Percentiles rank a stretch among this genome's conserved stretches.
Evolutionary conservation across 306 rosid species (phyloP).

Genomic region (Begonia fuchsioides): DNA sequence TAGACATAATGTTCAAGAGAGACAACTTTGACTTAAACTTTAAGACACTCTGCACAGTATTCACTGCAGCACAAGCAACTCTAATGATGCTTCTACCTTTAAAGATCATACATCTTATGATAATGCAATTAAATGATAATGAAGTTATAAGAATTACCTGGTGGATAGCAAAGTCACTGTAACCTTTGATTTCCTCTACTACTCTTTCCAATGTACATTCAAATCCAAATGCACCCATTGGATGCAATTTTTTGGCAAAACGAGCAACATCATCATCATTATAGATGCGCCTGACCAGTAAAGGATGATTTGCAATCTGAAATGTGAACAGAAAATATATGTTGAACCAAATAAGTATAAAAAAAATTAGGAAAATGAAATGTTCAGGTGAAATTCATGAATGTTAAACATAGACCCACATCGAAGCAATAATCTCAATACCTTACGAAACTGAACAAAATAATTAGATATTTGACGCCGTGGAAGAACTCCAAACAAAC

Average conservation of each 20-base stretch:
- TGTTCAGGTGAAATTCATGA: too few species aligned
- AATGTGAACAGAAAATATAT: constrained; percentile 5
- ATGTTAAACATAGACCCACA: too few species aligned
- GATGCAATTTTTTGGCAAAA: constrained; percentile 71
- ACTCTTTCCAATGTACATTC: constrained; percentile 89
- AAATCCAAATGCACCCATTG: constrained; percentile 83
- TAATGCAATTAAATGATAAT: background rate
- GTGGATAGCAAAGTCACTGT: constrained; percentile 80
- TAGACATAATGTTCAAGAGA: too few species aligned
- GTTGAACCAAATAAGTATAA: too few species aligned
- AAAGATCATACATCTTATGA: too few species aligned
- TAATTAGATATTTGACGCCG: constrained; percentile 80
- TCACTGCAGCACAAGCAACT: too few species aligned
- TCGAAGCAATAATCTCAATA: constrained; percentile 4
- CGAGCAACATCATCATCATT: constrained; percentile 74
- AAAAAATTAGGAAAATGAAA: too few species aligned
- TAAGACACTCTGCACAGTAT: too few species aligned
- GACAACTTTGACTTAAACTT: too few species aligned
- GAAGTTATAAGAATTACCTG: constrained; percentile 33
- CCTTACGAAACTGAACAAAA: constrained; percentile 97
- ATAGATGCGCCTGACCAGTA: constrained; percentile 78
- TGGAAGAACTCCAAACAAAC: constrained; percentile 38
- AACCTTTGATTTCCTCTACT: constrained; percentile 63
- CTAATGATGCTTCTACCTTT: too few species aligned
- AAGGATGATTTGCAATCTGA: constrained; percentile 96